phyloP scores from a whole-genome alignment of 305 asterid species.

The Rubia occidens region DNA sequence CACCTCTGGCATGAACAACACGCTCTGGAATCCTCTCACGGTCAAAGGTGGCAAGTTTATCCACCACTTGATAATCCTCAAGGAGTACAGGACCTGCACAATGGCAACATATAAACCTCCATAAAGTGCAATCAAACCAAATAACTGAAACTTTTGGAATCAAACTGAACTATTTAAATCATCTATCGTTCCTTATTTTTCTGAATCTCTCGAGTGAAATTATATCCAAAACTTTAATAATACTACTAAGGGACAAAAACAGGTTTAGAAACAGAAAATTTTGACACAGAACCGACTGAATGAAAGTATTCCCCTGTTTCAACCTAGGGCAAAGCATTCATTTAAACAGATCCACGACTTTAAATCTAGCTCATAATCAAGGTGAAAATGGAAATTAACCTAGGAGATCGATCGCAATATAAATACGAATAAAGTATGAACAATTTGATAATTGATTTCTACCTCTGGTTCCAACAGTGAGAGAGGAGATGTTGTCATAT shows the following conservation, averaged over 20 bases:
- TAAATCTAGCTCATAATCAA: not conserved
- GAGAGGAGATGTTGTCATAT: slow-evolving; percentile 31
- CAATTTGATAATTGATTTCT: not conserved
- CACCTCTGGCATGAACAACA: too few relatives aligned
- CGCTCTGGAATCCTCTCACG: too few relatives aligned
- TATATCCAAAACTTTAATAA: too few relatives aligned
- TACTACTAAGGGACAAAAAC: too few relatives aligned
- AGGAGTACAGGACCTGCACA: slow-evolving; percentile 74
- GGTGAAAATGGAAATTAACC: not conserved
- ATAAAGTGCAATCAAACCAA: not conserved
- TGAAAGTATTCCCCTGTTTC: too few relatives aligned
- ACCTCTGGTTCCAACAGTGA: slow-evolving; percentile 39
- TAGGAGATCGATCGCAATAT: not conserved
- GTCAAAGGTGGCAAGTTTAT: slow-evolving; percentile 79
- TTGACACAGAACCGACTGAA: too few relatives aligned
- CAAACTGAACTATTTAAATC: too few relatives aligned
- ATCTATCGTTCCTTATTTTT: too few relatives aligned
- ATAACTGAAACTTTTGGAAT: not conserved
- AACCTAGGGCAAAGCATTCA: not conserved
- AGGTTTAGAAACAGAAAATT: too few relatives aligned
- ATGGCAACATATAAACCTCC: not conserved
- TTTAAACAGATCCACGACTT: not conserved
- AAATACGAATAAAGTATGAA: not conserved
- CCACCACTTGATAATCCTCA: slow-evolving; percentile 85
- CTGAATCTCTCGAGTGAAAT: too few relatives aligned